Evolutionary conservation across 2,329 filamentous ascomycete species (phyloP).

Genomic region (Microdochium bolleyi): DNA sequence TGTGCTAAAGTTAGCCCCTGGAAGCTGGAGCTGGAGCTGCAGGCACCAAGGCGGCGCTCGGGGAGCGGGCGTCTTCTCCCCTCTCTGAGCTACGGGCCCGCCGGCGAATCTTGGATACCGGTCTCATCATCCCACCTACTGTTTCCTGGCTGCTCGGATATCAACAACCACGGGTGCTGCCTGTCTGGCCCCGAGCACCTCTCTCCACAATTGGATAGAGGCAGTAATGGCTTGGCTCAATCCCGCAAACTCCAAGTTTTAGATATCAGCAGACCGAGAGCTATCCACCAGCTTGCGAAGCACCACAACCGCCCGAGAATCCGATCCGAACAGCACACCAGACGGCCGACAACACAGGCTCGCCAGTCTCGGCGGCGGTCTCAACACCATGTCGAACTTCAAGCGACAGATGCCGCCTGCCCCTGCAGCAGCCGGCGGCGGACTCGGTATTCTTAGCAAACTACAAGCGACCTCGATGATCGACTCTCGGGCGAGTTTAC

Average conservation of each 20-base stretch:
- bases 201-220: too few species aligned
- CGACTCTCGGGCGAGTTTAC: constrained; percentile 68
- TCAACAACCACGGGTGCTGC: too few species aligned
- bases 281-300: too few species aligned
- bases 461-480: constrained; percentile 76
- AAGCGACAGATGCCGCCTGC: constrained; percentile 25
- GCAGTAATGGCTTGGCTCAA: too few species aligned
- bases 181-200: too few species aligned
- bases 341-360: neutral
- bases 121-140: too few species aligned
- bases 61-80: neutral
- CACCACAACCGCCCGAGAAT: too few species aligned
- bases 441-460: constrained; percentile 60
- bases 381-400: constrained; percentile 23
- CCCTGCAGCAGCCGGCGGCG: constrained; percentile 20
- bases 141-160: too few species aligned
- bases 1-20: neutral
- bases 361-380: neutral
- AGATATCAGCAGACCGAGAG: too few species aligned
- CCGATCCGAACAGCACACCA: neutral
- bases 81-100: too few species aligned
- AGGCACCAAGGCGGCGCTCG: neutral
- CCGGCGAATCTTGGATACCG: too few species aligned
- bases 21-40: neutral
- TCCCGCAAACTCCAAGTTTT: too few species aligned